These are phyloP conservation scores for Saccharomyces hybrid DNA, from an alignment of 1,139 yeast species.

Conservation along the genomic window DNA sequence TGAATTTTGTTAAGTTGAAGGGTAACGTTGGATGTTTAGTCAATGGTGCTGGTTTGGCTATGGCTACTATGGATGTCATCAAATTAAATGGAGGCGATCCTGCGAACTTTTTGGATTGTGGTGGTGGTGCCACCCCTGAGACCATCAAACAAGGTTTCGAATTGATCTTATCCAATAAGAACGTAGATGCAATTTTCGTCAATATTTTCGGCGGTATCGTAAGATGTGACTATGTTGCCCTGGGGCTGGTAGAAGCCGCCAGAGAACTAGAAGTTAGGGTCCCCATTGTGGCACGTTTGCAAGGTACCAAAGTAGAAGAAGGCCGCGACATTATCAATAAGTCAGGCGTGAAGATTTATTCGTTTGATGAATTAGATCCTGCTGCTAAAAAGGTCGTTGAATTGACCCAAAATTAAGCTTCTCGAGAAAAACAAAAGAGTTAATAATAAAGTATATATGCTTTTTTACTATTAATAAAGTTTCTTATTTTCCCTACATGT, in stretches of 20 bases:
- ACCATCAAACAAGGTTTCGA: constrained; percentile 96
- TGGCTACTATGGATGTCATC: constrained; percentile 99
- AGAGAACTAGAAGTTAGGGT: constrained; percentile 82
- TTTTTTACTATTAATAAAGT: background rate
- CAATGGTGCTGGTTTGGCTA: constrained; percentile 99
- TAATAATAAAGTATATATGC: background rate
- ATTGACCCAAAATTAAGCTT: constrained; percentile 40
- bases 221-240: constrained; percentile 97
- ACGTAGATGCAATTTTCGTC: constrained; percentile 93
- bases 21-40: constrained; percentile 98
- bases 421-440: background rate
- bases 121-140: constrained; percentile 99
- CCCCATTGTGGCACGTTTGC: constrained; percentile 96
- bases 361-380: constrained; percentile 88
- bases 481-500: background rate
- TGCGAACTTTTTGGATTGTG: constrained; percentile 98
- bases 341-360: constrained; percentile 89
- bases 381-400: constrained; percentile 95
- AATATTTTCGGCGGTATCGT: constrained; percentile 99
- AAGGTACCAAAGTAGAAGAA: constrained; percentile 90
- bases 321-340: constrained; percentile 82
- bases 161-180: constrained; percentile 81
- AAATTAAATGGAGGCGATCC: constrained; percentile 98
- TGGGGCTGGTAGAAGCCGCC: constrained; percentile 91
- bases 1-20: constrained; percentile 94